Base-by-base conservation (phyloP, 345 rosid genomes). In the Psidium friedrichsthalianum region DNA sequence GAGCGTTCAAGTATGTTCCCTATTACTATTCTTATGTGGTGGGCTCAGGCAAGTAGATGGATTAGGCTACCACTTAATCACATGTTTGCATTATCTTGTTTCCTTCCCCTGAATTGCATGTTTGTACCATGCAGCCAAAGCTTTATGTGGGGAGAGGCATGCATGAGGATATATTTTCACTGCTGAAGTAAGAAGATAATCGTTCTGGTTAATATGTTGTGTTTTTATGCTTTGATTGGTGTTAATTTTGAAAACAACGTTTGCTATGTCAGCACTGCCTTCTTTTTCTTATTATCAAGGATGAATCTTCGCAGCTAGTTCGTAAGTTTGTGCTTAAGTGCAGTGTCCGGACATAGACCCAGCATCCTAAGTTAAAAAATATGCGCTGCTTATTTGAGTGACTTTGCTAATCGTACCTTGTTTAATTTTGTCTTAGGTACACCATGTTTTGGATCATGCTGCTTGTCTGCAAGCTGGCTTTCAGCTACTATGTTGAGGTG, bases 401-500 rank as follows among this genome's bases (percentile, higher is more conserved):
- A 32, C 44, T 29, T 29, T 64, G 6, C 76, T 32, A 16, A 64
- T 64, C 3, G 3, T 32, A 32, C 6, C 3, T 82, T 51, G 54
- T 25, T 82, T 20, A 4, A 6, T 51, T 58, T 61, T 15, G 1
- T 84, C 20, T 47, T 25, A 97, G 99, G 96, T 97, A 97, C 90
- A 95, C 99, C 53, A 86, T 94, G 85, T 96, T 97, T 85, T 97
- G 99, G 99, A 91, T 95, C 93, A 69, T 96, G 94, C 90, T 97
- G 82, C 91, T 97, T 83, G 93, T 96, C 53, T 88, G 98, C 97
- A 97, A 97, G 93, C 93, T 97, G 82, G 98, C 98, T 58, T 96
- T 97, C 92, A 97, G 99, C 95, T 97, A 94, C 90, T 97, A 95
- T 88, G 96, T 97, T 89, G 99, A 97, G 99, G 99, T 96, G 87